Conservation (phyloP, 441 rosid genomes). For the Syzygium syzygioides region DNA sequence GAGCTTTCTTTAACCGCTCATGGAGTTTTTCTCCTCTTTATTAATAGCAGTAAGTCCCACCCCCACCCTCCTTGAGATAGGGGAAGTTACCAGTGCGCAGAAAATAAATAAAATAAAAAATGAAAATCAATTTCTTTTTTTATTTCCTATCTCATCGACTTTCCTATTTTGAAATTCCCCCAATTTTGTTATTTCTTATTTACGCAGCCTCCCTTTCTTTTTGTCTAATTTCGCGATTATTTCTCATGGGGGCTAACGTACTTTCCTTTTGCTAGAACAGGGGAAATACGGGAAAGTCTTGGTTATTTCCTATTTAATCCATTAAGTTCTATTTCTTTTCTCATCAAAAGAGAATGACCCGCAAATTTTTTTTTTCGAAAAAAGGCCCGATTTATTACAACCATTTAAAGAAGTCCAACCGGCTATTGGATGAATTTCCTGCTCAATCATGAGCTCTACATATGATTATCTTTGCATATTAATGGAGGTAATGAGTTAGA, state of each 20-base stretch:
- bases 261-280: neutral
- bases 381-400: neutral
- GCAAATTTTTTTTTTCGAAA: neutral
- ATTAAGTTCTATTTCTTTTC: neutral
- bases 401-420: neutral
- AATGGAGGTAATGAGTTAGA: neutral
- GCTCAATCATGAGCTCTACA: neutral
- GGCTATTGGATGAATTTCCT: neutral
- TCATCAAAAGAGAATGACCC: neutral
- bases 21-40: neutral
- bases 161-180: neutral
- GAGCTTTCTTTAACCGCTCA: neutral
- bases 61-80: neutral
- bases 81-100: neutral
- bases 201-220: neutral
- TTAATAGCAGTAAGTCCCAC: neutral
- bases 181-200: neutral
- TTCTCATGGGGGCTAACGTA: neutral
- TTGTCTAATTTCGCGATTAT: neutral
- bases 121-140: neutral
- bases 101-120: neutral
- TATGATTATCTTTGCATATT: neutral
- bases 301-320: neutral
- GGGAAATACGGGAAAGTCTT: neutral
- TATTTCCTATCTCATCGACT: neutral